Evolutionary conservation across 306 rosid species (phyloP), one percentile per base, ranked within the genome.

Genomic region (Oemleria cerasiformis): DNA sequence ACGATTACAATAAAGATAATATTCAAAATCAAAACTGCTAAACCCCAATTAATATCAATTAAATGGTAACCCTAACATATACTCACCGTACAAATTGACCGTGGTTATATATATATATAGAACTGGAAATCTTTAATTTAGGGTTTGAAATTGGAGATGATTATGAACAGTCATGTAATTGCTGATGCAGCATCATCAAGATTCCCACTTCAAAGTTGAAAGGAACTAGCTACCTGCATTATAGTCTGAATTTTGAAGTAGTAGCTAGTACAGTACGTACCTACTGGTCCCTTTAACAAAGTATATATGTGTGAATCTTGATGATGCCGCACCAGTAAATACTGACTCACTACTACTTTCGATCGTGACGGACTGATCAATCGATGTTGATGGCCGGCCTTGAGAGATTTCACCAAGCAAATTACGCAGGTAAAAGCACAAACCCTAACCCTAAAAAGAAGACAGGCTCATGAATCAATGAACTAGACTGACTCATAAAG

Each of bases 121-220:
- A 30, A 30, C 36, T 30, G 36, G 36, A 30, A 30, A 30, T 30
- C 36, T 30, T 30, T 2, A 30, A 30, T 30, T 30, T 30, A 30
- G 36, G 36, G 17, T 45, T 45, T 45, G 50, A 45, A 44, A 45
- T 57, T 17, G 21, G 11, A 11, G 13, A 41, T 6, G 64, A 34
- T 34, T 34, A 9, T 20, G 5, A 38, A 38, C 60, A 90, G 92
- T 72, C 93, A 81, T 77, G 62, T 78, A 88, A 81, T 63, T 76
- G 90, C 84, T 39, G 86, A 61, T 88, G 96, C 96, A 90, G 96
- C 93, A 88, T 90, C 96, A 90, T 90, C 96, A 90, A 90, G 93
- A 90, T 90, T 90, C 96, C 66, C 96, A 41, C 47, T 61, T 61
- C 50, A 14, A 63, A 56, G 59, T 21, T 56, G 16, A 34, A 50